Percentiles rank a stretch among this genome's conserved stretches.
Evolutionary conservation across 1,284 basidiomycete species (phyloP).

Genomic region (Tylopilus orsonianus): DNA sequence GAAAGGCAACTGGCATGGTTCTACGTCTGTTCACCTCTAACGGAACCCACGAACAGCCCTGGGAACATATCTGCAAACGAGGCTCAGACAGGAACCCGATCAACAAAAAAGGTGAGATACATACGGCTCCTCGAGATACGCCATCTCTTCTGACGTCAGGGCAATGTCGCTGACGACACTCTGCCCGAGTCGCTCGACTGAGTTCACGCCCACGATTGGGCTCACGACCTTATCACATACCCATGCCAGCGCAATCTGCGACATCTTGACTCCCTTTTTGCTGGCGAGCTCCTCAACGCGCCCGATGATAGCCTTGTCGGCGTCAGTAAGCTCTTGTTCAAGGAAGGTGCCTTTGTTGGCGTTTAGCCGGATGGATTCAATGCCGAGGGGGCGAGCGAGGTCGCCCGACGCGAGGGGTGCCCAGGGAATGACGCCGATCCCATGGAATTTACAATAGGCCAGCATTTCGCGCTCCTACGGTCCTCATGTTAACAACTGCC

Average conservation of each 20-base stretch:
- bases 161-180: slow-evolving; percentile 18
- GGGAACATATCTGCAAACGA: slow-evolving; percentile 19
- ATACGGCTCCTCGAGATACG: slow-evolving; percentile 33
- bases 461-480: slow-evolving; percentile 47
- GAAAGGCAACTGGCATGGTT: too few relatives aligned
- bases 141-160: slow-evolving; percentile 28
- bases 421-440: slow-evolving; percentile 47
- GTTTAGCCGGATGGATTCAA: slow-evolving; percentile 26
- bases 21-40: too few relatives aligned
- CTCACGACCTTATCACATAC: slow-evolving; percentile 36
- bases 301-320: slow-evolving; percentile 37
- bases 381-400: slow-evolving; percentile 17
- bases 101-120: too few relatives aligned
- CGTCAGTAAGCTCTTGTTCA: slow-evolving; percentile 30
- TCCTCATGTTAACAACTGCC: too few relatives aligned
- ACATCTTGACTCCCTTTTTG: slow-evolving; percentile 36
- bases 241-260: slow-evolving; percentile 45
- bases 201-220: slow-evolving; percentile 39
- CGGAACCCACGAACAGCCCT: slow-evolving; percentile 23
- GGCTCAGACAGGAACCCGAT: not conserved
- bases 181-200: slow-evolving; percentile 25
- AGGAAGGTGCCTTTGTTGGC: slow-evolving; percentile 28
- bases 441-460: slow-evolving; percentile 45
- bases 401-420: slow-evolving; percentile 39
- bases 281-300: slow-evolving; percentile 42